Percentiles rank a stretch among this genome's conserved stretches.
phyloP scores from a whole-genome alignment of 129 eudicot genomes.

The Solidago caesia region DNA sequence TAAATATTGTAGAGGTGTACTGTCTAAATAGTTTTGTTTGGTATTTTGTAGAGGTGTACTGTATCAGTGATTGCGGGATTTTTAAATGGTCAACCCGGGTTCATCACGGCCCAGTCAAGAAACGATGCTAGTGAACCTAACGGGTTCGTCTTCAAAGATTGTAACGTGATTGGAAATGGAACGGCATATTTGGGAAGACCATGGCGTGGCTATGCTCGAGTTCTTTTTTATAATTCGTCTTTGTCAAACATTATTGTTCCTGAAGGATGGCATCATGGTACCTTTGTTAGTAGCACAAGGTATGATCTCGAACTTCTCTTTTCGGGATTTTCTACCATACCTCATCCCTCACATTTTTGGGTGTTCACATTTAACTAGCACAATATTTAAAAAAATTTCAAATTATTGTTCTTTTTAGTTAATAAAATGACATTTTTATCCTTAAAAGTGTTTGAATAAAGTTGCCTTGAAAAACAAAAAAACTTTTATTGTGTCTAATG shows the following conservation, averaged over 20 bases:
- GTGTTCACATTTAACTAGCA: too few species aligned
- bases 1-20: not conserved
- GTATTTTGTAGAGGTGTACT: constrained; percentile 41
- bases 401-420: too few species aligned
- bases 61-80: constrained; percentile 45
- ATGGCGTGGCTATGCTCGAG: constrained; percentile 67
- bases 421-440: too few species aligned
- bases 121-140: constrained; percentile 17
- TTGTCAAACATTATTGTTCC: constrained; percentile 52
- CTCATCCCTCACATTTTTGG: too few species aligned
- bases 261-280: constrained; percentile 57
- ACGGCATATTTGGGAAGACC: constrained; percentile 64
- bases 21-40: not conserved
- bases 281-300: constrained; percentile 29
- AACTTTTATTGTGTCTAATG: too few species aligned
- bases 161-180: constrained; percentile 56
- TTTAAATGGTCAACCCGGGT: constrained; percentile 47
- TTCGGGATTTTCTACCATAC: too few species aligned
- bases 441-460: too few species aligned
- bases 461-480: too few species aligned
- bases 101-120: constrained; percentile 72
- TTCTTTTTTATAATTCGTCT: constrained; percentile 46
- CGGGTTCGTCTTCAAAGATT: constrained; percentile 69
- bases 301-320: not conserved
- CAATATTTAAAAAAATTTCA: too few species aligned